A percentile compares a stretch with the other conserved stretches of the same genome.
Evolutionary conservation across 345 rosid species (phyloP).

Genomic region (Eutrema japonicum): DNA sequence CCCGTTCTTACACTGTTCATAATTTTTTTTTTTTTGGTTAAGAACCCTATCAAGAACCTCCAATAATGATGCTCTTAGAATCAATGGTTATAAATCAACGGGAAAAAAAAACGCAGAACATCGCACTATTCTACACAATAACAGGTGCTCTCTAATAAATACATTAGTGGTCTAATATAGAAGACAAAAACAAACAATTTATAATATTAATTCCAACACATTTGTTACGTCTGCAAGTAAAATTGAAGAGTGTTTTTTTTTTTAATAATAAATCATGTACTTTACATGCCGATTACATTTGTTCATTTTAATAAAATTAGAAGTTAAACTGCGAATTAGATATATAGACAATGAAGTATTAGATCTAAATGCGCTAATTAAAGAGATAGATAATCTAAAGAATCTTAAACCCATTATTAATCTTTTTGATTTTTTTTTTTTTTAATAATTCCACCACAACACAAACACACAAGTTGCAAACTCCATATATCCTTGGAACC

Average conservation of each 20-base stretch:
- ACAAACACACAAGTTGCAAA: constrained; percentile 42
- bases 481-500: constrained; percentile 27
- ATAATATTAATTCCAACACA: not conserved
- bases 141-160: not conserved
- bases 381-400: constrained; percentile 35
- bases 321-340: not conserved
- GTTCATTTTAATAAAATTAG: too few species aligned
- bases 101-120: too few species aligned
- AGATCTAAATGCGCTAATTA: constrained; percentile 23
- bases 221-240: constrained; percentile 3
- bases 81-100: not conserved
- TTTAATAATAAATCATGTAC: too few species aligned
- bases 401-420: constrained; percentile 37
- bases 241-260: not conserved
- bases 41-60: too few species aligned
- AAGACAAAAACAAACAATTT: not conserved
- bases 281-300: too few species aligned
- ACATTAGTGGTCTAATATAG: not conserved
- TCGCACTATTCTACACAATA: not conserved
- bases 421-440: constrained; percentile 27
- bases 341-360: constrained; percentile 1
- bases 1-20: too few species aligned
- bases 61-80: too few species aligned
- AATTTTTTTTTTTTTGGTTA: too few species aligned
- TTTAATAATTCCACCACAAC: constrained; percentile 33